These are phyloP conservation scores for Tieghemostelium lacteum DNA, from an alignment of 78 protist species.

Conservation along the genomic window DNA sequence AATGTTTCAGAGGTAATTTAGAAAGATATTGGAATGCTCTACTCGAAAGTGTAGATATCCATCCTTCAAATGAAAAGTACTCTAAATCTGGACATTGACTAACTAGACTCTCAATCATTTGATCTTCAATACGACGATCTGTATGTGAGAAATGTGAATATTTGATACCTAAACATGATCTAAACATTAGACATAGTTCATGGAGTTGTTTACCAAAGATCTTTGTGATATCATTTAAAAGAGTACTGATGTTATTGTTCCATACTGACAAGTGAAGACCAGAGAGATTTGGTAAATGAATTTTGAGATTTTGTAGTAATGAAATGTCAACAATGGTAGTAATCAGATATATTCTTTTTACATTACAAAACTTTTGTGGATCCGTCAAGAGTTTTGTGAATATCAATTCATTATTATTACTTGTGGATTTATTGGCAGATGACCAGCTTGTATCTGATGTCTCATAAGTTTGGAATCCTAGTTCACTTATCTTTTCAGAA, in stretches of 20 bases:
- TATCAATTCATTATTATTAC: not conserved
- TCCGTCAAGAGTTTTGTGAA: slow-evolving; percentile 37
- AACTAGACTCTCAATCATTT: slow-evolving; percentile 36
- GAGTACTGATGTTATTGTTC: slow-evolving; percentile 5
- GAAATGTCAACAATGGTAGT: slow-evolving; percentile 21
- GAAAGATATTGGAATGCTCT: not conserved
- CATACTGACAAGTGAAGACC: slow-evolving; percentile 73
- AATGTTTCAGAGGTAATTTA: slow-evolving; percentile 26
- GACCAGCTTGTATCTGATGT: slow-evolving; percentile 58
- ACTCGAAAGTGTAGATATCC: slow-evolving; percentile 22
- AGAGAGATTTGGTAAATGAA: slow-evolving; percentile 12
- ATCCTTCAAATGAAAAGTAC: slow-evolving; percentile 72
- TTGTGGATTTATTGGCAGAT: slow-evolving; percentile 37
- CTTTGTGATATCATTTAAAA: slow-evolving; percentile 19
- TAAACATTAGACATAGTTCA: slow-evolving; percentile 43
- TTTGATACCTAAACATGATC: slow-evolving; percentile 63
- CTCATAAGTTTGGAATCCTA: slow-evolving; percentile 51
- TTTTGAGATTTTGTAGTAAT: slow-evolving; percentile 4
- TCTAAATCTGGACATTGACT: slow-evolving; percentile 23
- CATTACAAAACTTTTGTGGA: slow-evolving; percentile 22
- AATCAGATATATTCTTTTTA: slow-evolving; percentile 41
- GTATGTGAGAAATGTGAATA: slow-evolving; percentile 64
- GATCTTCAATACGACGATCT: slow-evolving; percentile 44
- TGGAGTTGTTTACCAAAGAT: slow-evolving; percentile 20
- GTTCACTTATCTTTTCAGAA: slow-evolving; percentile 32